Base-by-base conservation (phyloP, 352 stramenopile species). In the Hyaloperonospora arabidopsidis region DNA sequence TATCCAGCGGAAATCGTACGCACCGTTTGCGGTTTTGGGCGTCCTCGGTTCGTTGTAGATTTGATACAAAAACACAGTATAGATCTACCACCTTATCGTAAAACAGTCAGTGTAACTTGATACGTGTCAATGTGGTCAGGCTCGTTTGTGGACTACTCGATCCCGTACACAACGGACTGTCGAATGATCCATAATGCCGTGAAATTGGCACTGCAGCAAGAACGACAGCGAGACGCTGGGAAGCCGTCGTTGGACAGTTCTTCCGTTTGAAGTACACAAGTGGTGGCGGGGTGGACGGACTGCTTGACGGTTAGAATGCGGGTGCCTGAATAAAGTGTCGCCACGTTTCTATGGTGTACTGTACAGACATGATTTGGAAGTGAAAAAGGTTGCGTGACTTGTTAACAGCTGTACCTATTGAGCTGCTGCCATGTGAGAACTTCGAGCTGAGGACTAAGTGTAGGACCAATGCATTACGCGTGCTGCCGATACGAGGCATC, bases 101-200 rank as follows among this genome's bases (percentile, higher is more conserved):
- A 8, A 21, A 2, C 5, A 15, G 19, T 8, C 17, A 15, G 19
- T 18, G 38, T 40, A 11, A 45, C 15, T 57, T 41, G 19, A 45
- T 5, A 44, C 60, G 22, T 34, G 45, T 10, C 48, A 28, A 14
- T 35, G 7, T 45, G 17, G 49, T 34, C 45, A 91, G 81, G 81
- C 12, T 92, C 81, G 17, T 92, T 92, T 39, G 72, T 92, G 43
- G 81, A 92, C 63, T 92, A 92, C 60, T 89, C 81, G 55, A 71
- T 87, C 39, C 81, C 81, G 47, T 92, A 92, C 68, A 89, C 79
- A 19, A 75, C 73, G 40, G 79, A 89, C 69, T 89, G 79, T 58
- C 70, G 79, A 1, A 73, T 84, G 55, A 89, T 89, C 57, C 76
- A 86, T 59, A 89, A 89, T 50, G 72, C 79, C 32, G 70, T 89